Evolutionary conservation across 1,284 basidiomycete species (phyloP), one percentile per base, ranked within the genome.

Genomic region (Cerioporus squamosus): DNA sequence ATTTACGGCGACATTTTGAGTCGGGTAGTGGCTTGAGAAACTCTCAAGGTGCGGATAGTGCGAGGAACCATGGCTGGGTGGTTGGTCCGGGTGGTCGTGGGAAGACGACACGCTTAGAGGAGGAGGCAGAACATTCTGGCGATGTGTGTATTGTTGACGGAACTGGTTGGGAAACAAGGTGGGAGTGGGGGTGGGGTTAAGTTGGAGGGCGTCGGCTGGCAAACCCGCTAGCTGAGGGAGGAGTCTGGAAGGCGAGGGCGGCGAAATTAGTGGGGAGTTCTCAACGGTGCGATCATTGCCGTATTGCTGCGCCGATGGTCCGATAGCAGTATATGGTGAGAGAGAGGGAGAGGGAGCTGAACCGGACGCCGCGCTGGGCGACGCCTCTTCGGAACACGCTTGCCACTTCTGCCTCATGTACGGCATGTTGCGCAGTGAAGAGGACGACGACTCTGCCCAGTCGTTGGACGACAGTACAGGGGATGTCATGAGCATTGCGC

Each of bases 1-100:
- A 65, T 75, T 80, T 80, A 83, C 68, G 73, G 79, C 71, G 60
- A 57, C 82, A 84, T 84, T 66, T 66, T 75, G 74, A 67, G 70
- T 51, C 63, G 75, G 68, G 62, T 70, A 69, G 57, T 66, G 60
- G 65, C 76, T 75, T 73, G 79, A 73, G 73, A 78, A 62, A 75
- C 76, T 77, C 76, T 72, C 79, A 76, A 76, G 70, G 44, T 48
- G 40, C 55, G 56, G 48, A 61, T 45, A 44, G 56, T 68, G 66
- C 58, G 68, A 66, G 31, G 66, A 71, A 67, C 75, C 68, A 70
- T 76, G 68, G 47, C 73, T 70, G 55, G 69, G 65, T 23, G 71
- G 70, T 10, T 63, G 68, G 64, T 71, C 71, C 62, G 70, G 66
- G 51, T 20, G 63, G 68, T 75, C 66, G 56, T 69, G 61, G 58